These are phyloP conservation scores for Pyrenula aspistea DNA, from an alignment of 495 filamentous ascomycete species.

Conservation along the genomic window DNA sequence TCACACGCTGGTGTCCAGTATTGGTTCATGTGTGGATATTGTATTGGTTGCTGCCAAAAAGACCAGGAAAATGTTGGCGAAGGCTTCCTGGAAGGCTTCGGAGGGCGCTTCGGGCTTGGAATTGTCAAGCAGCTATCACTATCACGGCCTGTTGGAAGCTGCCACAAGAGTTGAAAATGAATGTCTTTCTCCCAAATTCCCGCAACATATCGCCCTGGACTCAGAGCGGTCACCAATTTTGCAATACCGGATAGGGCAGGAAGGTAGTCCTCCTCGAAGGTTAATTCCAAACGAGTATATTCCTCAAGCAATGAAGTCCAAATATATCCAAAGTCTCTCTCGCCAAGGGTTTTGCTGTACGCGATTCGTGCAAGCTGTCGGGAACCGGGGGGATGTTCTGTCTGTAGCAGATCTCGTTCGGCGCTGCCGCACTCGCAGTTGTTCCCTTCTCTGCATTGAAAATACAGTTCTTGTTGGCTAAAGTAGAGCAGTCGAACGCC, in stretches of 20 bases:
- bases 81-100: too few relatives aligned
- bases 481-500: constrained; percentile 5
- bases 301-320: not conserved
- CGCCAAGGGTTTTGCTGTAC: too few relatives aligned
- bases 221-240: not conserved
- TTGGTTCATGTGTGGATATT: too few relatives aligned
- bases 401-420: not conserved
- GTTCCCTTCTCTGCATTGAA: not conserved
- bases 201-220: not conserved
- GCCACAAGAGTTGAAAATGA: too few relatives aligned
- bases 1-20: too few relatives aligned
- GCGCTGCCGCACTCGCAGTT: not conserved
- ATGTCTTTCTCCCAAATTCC: not conserved
- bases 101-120: too few relatives aligned
- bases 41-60: too few relatives aligned
- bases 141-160: too few relatives aligned
- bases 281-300: not conserved
- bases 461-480: constrained; percentile 3
- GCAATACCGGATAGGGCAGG: not conserved
- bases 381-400: not conserved
- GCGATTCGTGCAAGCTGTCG: too few relatives aligned
- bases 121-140: too few relatives aligned
- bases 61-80: too few relatives aligned
- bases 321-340: not conserved
- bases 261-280: not conserved